Percentiles rank a stretch among this genome's conserved stretches.
Conservation (phyloP, 306 rosid genomes). For the Spatholobus suberectus region DNA sequence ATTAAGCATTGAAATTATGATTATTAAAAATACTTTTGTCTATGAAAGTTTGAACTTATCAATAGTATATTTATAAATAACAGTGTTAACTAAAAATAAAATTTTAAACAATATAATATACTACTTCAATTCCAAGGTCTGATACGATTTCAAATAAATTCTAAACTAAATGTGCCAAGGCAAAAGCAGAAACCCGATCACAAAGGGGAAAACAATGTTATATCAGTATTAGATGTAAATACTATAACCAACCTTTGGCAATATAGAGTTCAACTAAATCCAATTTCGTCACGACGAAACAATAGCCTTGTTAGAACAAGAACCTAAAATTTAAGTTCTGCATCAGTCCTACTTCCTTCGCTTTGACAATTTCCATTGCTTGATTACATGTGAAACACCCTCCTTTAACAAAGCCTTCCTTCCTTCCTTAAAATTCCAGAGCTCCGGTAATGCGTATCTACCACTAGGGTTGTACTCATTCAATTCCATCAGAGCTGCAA, state of each 20-base stretch:
- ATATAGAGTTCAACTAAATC: background rate
- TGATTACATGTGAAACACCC: slow-evolving; percentile 54
- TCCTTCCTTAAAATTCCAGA: slow-evolving; percentile 71
- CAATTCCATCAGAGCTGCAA: slow-evolving; percentile 64
- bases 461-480: slow-evolving; percentile 89
- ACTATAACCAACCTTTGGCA: background rate
- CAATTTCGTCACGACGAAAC: background rate
- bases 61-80: background rate
- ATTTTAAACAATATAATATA: background rate
- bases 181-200: background rate
- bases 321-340: background rate
- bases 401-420: slow-evolving; percentile 69
- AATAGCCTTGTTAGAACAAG: background rate
- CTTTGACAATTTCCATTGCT: slow-evolving; percentile 53
- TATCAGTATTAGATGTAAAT: background rate
- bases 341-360: slow-evolving; percentile 23
- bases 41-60: too few relatives aligned
- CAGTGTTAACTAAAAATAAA: background rate
- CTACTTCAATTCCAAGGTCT: background rate
- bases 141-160: background rate
- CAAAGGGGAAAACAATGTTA: background rate
- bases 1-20: too few relatives aligned
- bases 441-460: slow-evolving; percentile 60
- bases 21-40: too few relatives aligned
- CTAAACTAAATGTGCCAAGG: background rate